phyloP scores from a whole-genome alignment of 2,329 filamentous ascomycete species.

The Fusarium pseudonygamai region DNA sequence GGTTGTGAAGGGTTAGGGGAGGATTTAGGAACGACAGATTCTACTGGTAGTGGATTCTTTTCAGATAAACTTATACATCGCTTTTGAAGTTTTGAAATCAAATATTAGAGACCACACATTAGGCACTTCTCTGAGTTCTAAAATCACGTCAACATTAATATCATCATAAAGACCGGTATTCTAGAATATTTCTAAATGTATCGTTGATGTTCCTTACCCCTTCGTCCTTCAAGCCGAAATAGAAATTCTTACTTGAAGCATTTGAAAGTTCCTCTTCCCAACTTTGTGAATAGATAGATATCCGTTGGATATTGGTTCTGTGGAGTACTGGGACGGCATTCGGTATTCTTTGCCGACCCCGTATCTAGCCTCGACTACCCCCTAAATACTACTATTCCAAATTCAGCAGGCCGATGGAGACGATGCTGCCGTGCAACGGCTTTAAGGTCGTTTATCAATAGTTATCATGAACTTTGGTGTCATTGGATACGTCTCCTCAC shows the following conservation, averaged over 20 bases:
- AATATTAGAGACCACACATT: accelerated
- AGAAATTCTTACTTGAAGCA: accelerated
- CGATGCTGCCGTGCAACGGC: background rate
- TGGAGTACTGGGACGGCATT: background rate
- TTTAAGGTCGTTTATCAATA: background rate
- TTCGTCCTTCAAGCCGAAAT: background rate
- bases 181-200: too few species aligned
- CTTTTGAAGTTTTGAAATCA: accelerated
- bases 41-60: background rate
- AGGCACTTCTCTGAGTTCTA: background rate
- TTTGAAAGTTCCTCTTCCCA: background rate
- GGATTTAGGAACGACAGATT: too few species aligned
- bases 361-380: constrained; percentile 9
- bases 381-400: constrained; percentile 5
- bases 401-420: constrained; percentile 35
- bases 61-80: accelerated
- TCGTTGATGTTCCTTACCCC: accelerated
- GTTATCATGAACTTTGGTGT: background rate
- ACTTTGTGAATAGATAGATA: accelerated
- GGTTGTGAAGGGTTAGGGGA: background rate
- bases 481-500: constrained; percentile 19
- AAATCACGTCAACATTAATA: accelerated
- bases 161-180: background rate
- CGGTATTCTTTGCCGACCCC: background rate
- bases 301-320: accelerated